Percentiles rank a stretch among this genome's conserved stretches.
Conservation (phyloP, 2,329 filamentous ascomycete species). For the Periconia sp. region DNA sequence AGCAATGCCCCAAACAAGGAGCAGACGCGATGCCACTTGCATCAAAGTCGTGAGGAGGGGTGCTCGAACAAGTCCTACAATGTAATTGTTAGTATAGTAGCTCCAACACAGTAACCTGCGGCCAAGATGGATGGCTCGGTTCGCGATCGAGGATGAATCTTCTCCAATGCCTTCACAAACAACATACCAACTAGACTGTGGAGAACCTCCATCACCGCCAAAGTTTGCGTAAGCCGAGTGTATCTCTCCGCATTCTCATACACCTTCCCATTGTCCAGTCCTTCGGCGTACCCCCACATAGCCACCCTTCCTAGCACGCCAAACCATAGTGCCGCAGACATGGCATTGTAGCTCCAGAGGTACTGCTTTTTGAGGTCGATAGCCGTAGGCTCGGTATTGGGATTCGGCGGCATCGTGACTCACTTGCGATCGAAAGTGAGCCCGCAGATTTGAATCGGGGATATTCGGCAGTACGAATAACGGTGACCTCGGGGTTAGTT, state of each 20-base stretch:
- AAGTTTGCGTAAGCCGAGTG: slow-evolving; percentile 80
- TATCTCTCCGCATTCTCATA: slow-evolving; percentile 69
- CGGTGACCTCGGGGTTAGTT: no score
- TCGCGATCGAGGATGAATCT: no score
- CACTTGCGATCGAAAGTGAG: not conserved
- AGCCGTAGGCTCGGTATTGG: slow-evolving; percentile 11
- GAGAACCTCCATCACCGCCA: slow-evolving; percentile 81
- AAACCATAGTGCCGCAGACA: slow-evolving; percentile 79
- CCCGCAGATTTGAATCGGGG: no score
- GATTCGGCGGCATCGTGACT: slow-evolving; percentile 26
- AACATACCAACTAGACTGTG: slow-evolving; percentile 76
- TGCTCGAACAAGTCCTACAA: slow-evolving; percentile 78
- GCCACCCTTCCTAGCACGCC: slow-evolving; percentile 74
- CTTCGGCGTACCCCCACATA: slow-evolving; percentile 52
- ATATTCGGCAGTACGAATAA: no score
- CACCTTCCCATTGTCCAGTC: slow-evolving; percentile 51
- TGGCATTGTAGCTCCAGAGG: slow-evolving; percentile 83
- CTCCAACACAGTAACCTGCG: no score
- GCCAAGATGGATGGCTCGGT: no score
- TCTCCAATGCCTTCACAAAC: no score
- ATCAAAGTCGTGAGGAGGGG: slow-evolving; percentile 84
- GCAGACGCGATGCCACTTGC: slow-evolving; percentile 86
- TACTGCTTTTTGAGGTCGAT: slow-evolving; percentile 57
- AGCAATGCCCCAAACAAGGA: slow-evolving; percentile 88
- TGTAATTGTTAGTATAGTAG: not conserved